These are phyloP conservation scores for Iberis pinnata DNA, from an alignment of 345 rosid genomes.

Conservation along the genomic window DNA sequence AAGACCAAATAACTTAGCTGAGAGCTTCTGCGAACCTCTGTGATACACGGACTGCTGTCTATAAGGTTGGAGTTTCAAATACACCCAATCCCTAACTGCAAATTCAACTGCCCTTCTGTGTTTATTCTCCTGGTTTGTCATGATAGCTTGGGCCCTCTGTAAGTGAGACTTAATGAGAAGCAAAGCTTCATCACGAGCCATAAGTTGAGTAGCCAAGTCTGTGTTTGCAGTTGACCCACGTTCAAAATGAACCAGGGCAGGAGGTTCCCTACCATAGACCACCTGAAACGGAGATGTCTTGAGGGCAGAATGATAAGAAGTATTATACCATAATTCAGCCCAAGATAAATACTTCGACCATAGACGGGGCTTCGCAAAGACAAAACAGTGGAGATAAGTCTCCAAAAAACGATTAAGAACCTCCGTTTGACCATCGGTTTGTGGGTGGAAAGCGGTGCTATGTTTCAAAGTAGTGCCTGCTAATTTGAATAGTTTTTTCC, in stretches of 20 bases:
- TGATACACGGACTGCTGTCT: no score
- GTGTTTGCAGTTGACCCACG: not conserved
- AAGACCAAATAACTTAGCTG: no score
- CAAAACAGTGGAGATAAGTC: not conserved
- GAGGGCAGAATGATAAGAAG: not conserved
- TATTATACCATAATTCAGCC: conserved; percentile 3
- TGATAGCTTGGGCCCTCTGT: no score
- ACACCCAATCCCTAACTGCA: no score
- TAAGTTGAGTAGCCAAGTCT: no score
- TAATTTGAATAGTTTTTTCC: not conserved
- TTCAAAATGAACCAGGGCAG: not conserved
- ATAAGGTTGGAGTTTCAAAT: no score
- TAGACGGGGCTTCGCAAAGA: rapidly evolving
- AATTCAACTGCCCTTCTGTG: no score
- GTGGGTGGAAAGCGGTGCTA: not conserved
- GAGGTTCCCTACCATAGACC: not conserved
- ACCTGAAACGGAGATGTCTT: rapidly evolving
- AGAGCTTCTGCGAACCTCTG: no score
- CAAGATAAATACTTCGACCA: not conserved
- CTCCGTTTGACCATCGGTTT: not conserved
- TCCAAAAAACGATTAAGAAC: not conserved
- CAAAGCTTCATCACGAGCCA: no score
- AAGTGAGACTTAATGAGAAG: no score
- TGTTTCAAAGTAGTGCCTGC: not conserved
- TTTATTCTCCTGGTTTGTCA: no score